A percentile compares a stretch with the other conserved stretches of the same genome.
Evolutionary conservation across 306 rosid genomes (phyloP).

Genomic region (Trifolium repens): DNA sequence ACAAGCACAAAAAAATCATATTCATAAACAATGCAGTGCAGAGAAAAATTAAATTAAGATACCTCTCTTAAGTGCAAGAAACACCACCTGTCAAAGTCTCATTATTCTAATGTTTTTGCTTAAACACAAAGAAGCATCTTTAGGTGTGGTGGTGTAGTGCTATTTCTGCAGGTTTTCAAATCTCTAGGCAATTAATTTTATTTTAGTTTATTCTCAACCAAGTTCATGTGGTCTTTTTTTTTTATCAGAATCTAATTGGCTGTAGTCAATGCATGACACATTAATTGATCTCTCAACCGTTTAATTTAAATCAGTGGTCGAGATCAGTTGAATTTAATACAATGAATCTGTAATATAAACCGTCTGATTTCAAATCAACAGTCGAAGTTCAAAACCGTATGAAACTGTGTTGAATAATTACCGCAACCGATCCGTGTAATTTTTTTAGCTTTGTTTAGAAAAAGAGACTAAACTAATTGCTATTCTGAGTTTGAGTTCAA

Average conservation of each 20-base stretch:
- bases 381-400: too few relatives aligned
- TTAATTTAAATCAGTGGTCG: too few relatives aligned
- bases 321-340: too few relatives aligned
- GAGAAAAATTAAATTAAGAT: constrained; percentile 33
- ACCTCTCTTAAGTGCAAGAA: constrained; percentile 40
- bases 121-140: constrained; percentile 55
- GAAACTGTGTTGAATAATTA: too few relatives aligned
- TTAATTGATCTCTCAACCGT: too few relatives aligned
- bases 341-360: too few relatives aligned
- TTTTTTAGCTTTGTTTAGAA: constrained; percentile 26
- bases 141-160: constrained; percentile 48
- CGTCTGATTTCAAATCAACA: too few relatives aligned
- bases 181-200: constrained; percentile 55
- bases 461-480: not conserved
- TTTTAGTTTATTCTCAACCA: constrained; percentile 39
- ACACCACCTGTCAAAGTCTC: constrained; percentile 42
- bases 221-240: not conserved
- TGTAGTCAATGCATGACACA: too few relatives aligned
- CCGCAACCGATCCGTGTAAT: too few relatives aligned
- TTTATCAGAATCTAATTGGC: too few relatives aligned
- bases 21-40: constrained; percentile 35
- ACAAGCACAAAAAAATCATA: constrained; percentile 35
- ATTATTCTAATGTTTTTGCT: constrained; percentile 48
- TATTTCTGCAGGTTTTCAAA: constrained; percentile 47
- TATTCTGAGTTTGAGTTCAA: constrained; percentile 57